Evolutionary conservation across 345 rosid genomes (phyloP).

Genomic region (Jatropha curcas): DNA sequence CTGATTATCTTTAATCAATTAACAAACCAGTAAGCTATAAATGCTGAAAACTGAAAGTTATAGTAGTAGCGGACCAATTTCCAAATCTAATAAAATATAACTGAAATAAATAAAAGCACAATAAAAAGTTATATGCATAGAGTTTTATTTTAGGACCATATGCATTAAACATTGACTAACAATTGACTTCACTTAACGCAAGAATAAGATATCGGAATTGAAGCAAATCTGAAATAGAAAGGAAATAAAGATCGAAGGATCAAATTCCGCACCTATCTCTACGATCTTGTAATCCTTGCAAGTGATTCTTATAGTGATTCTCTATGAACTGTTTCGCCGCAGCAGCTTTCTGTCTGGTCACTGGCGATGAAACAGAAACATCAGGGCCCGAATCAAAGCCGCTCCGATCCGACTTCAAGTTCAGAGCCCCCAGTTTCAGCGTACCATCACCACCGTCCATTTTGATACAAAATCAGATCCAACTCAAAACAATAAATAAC

Average conservation of each 20-base stretch:
- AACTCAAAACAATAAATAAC: background rate
- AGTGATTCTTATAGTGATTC: constrained; percentile 91
- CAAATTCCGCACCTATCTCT: constrained; percentile 60
- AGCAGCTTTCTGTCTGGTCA: constrained; percentile 92
- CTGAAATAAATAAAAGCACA: background rate
- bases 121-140: background rate
- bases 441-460: constrained; percentile 95
- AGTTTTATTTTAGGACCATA: background rate
- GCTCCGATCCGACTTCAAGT: constrained; percentile 61
- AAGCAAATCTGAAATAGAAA: constrained; percentile 7
- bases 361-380: constrained; percentile 87
- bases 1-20: background rate
- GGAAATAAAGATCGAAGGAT: constrained; percentile 2
- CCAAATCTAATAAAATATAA: constrained; percentile 3
- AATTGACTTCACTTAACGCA: constrained; percentile 12
- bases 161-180: constrained; percentile 4
- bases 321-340: constrained; percentile 98
- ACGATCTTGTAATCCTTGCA: constrained; percentile 94
- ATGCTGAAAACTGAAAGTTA: background rate
- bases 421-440: constrained; percentile 63
- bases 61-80: background rate
- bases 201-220: constrained; percentile 5
- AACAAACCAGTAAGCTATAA: background rate
- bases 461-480: background rate
- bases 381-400: constrained; percentile 58